Evolutionary conservation across 1,284 basidiomycete species (phyloP).

Genomic region (Leccinum solheimii): DNA sequence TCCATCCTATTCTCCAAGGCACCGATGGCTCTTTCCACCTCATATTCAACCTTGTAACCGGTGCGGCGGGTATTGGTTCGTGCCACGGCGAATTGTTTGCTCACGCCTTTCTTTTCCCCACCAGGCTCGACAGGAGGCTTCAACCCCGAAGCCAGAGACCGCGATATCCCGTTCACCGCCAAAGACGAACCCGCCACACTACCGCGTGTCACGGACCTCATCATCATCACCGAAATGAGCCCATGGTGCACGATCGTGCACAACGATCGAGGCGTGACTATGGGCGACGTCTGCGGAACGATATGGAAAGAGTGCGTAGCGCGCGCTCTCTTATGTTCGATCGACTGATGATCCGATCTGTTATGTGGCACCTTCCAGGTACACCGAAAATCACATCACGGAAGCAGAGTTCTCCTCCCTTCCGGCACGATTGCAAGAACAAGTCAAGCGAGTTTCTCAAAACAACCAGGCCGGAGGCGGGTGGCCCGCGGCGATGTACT

Average conservation of each 20-base stretch:
- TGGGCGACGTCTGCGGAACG: conserved; percentile 64
- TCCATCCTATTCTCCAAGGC: conserved; percentile 68
- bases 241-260: conserved; percentile 80
- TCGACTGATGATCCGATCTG: conserved; percentile 12
- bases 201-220: conserved; percentile 70
- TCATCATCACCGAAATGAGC: conserved; percentile 68
- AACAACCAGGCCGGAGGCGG: conserved; percentile 39
- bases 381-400: conserved; percentile 64
- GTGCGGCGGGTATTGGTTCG: conserved; percentile 37
- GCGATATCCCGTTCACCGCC: conserved; percentile 60
- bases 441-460: conserved; percentile 58
- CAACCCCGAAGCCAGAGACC: conserved; percentile 56
- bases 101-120: background rate
- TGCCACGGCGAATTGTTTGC: background rate
- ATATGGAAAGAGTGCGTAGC: conserved; percentile 69
- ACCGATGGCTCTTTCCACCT: conserved; percentile 55
- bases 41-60: conserved; percentile 68
- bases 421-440: conserved; percentile 64
- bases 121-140: conserved; percentile 61
- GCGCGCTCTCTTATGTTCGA: background rate
- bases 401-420: conserved; percentile 64
- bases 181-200: conserved; percentile 79
- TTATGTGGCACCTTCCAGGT: conserved; percentile 41
- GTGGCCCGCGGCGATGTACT: conserved; percentile 44
- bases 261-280: conserved; percentile 71